Evolutionary conservation across 2,329 filamentous ascomycete genomes (phyloP).

Genomic region (Aspergillus sp.): DNA sequence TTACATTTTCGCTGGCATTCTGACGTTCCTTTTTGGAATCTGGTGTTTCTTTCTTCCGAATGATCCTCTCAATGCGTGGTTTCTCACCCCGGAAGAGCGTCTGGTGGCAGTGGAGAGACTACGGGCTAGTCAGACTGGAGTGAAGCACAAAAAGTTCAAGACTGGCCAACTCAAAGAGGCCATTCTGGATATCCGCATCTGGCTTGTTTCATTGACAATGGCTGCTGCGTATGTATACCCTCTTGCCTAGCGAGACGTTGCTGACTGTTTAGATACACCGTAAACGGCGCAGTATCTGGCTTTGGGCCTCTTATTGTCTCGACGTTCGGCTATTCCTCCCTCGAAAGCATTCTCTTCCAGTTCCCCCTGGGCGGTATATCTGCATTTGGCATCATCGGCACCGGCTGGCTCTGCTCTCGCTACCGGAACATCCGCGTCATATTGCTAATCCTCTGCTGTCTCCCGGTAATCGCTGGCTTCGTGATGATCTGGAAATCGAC

Average conservation of each 20-base stretch:
- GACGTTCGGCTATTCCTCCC: conserved; percentile 65
- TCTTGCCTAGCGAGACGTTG: background rate
- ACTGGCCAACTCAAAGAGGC: conserved; percentile 58
- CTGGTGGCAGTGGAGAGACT: conserved; percentile 65
- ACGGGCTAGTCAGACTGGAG: conserved; percentile 62
- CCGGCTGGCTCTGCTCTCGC: conserved; percentile 63
- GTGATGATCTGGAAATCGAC: conserved; percentile 70
- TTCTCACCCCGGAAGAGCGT: conserved; percentile 62
- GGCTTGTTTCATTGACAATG: conserved; percentile 65
- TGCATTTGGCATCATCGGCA: conserved; percentile 64
- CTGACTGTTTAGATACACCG: conserved; percentile 53
- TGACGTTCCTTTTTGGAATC: conserved; percentile 65
- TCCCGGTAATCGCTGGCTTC: conserved; percentile 74
- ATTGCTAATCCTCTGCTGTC: conserved; percentile 64
- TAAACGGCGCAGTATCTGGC: conserved; percentile 69
- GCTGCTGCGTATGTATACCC: conserved; percentile 52
- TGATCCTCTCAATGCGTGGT: conserved; percentile 68
- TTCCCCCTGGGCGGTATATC: conserved; percentile 72
- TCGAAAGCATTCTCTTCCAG: conserved; percentile 69
- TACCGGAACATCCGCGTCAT: conserved; percentile 64
- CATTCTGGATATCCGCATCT: conserved; percentile 58
- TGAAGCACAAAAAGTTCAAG: conserved; percentile 63
- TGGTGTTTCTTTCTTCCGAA: conserved; percentile 66
- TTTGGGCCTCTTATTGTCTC: conserved; percentile 72
- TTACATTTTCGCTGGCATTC: conserved; percentile 62